Percentiles rank a stretch among this genome's conserved stretches.
Conservation (phyloP, 768 basidiomycete genomes). For the Phylloporus arenicola region DNA sequence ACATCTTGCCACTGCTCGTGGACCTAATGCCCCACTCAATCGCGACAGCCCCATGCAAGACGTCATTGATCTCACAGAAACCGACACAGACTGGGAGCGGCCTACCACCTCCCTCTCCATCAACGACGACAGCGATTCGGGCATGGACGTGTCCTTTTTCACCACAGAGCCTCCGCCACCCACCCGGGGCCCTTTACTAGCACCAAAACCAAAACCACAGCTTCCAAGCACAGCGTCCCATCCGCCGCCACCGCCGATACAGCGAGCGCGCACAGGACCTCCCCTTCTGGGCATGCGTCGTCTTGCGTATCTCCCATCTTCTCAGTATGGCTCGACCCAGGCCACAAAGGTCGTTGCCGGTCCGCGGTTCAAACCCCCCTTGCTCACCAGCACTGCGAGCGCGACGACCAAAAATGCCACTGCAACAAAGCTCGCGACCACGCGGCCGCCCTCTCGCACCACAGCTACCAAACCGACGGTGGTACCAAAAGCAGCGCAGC, state of each 20-base stretch:
- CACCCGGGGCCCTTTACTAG: not conserved
- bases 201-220: constrained; percentile 1
- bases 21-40: not conserved
- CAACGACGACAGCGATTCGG: constrained; percentile 8
- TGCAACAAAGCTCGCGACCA: not conserved
- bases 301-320: constrained; percentile 8
- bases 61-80: constrained; percentile 18
- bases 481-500: not conserved
- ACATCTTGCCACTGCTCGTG: not conserved
- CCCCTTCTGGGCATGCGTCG: constrained; percentile 30
- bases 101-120: constrained; percentile 5
- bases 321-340: constrained; percentile 22
- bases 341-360: constrained; percentile 10
- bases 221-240: not conserved
- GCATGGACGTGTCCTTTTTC: constrained; percentile 19
- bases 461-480: not conserved
- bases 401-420: constrained; percentile 1
- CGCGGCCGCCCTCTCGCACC: not conserved
- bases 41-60: constrained; percentile 14
- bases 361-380: constrained; percentile 28
- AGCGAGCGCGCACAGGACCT: constrained; percentile 16
- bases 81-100: constrained; percentile 16
- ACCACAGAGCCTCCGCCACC: not conserved
- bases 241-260: constrained; percentile 5
- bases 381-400: constrained; percentile 8